Evolutionary conservation across 352 stramenopile genomes (phyloP), one percentile per base, ranked within the genome.

Genomic region (Globisporangium okanoganense): DNA sequence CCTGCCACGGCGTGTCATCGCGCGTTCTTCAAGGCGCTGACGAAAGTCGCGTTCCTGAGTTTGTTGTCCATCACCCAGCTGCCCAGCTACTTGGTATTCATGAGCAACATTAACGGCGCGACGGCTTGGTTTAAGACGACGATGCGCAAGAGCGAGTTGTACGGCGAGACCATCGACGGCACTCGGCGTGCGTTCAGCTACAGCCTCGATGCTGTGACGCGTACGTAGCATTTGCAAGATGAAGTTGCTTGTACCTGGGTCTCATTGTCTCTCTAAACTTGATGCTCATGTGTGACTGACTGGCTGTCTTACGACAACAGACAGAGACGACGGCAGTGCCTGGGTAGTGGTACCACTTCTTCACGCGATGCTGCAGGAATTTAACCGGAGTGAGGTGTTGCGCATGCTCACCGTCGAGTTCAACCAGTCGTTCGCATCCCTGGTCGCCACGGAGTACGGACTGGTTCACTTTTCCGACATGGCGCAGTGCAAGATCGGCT

Each of bases 11-110:
- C 60, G 12, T 78, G 70, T 29, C 70, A 78, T 38, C 67, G 70
- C n/a, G 70, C 67, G 7, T 75, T 78, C 45, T 78, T 71, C 67
- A 74, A 75, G 50, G 62, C 67, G 3, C 29, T 78, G 4, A 61
- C 50, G 31, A 78, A 78, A 49, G 45, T 78, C 44, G 35, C 63
- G 25, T 78, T 65, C 57, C 58, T 78, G 16, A 75, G 60, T 31
- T 8, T 78, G 0, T 45, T 78, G 3, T 49, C 64, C 0, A 18
- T 24, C 10, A 71, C 70, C 2, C 57, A 66, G 24, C 51, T 62
- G 16, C 61, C 67, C 5, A 65, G 56, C 33, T 72, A 75, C 52
- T 53, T 73, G 22, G 29, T 75, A 0, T 78, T 69, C 53, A 78
- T 78, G 70, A 62, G 67, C 47, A 75, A 78, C 40, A 44, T 66